Percentiles rank a stretch among this genome's conserved stretches.
Evolutionary conservation across 148 eudicot species (phyloP).

Genomic region (Suaeda aralocaspica): DNA sequence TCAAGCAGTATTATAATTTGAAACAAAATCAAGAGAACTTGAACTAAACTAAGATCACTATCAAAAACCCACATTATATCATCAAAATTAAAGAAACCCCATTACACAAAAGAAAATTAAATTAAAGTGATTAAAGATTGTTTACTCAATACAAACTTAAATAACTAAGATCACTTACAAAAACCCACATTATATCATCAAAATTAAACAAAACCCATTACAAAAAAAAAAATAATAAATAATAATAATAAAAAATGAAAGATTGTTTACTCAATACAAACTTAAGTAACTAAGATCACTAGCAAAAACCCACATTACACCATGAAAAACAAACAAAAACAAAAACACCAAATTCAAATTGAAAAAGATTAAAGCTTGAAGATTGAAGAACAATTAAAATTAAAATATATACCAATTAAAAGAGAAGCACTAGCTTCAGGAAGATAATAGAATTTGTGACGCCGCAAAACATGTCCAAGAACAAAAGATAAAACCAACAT

Average conservation of each 20-base stretch:
- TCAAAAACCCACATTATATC: background rate
- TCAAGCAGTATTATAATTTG: no score
- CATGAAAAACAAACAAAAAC: background rate
- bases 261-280: no score
- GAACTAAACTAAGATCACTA: background rate
- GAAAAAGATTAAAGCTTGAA: background rate
- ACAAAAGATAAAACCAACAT: constrained; percentile 86
- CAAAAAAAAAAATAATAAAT: no score
- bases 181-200: no score
- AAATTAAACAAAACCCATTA: no score
- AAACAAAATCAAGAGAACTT: no score
- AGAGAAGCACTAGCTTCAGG: constrained; percentile 99
- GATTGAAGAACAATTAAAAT: background rate
- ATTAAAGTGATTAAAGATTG: background rate
- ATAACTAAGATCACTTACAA: no score
- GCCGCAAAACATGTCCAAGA: constrained; percentile 93
- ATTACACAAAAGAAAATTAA: background rate
- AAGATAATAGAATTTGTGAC: constrained; percentile 83
- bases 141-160: no score
- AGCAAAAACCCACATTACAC: background rate
- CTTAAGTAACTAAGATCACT: background rate
- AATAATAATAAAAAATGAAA: no score
- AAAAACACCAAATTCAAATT: background rate
- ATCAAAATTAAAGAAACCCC: background rate
- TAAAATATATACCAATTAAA: constrained; percentile 51